Base-by-base conservation (phyloP, 2,329 filamentous ascomycete genomes). In the Coleophoma crateriformis region DNA sequence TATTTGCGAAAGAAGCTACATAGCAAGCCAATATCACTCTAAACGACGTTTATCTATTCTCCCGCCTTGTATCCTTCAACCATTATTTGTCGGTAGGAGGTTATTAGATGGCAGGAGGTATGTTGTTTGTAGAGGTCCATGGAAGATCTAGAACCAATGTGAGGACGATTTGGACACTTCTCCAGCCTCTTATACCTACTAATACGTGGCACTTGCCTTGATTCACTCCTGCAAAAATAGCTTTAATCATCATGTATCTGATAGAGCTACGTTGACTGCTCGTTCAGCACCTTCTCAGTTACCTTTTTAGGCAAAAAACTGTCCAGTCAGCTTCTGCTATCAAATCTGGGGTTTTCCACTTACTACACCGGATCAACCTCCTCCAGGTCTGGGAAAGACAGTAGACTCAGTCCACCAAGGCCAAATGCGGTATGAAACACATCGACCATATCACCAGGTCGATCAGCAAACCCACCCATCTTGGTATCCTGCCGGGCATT, bases 381-480 rank as follows among this genome's bases (percentile, higher is more conserved):
- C 60, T 86, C 78, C 40, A 96, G 70, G 1, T 84, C 89, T 7
- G 87, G 82, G 62, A 87, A 88, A 11, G 83, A 83, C 27, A 97
- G 71, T 49, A 99, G 76, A 65, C 90, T 95, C 58, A 99, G 71
- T 2, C 94, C 94, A 17, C 91, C 88, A 55, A 96, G 71, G 20
- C 89, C 90, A 67, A 99, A 99, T 47, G 84, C 74, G 0, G 94
- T 97, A 65, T 99, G 94, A 74, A 95, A 99, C 33, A 99, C 91
- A 72, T 99, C 94, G 19, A 96, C 92, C 85, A 92, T 90, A 63
- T 99, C 85, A 22, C 88, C 91, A 10, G 94, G 92, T 53, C 91
- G 76, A 71, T 99, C 94, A 5, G 92, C 85, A 57, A 99, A 81
- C 11, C 94, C 94, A 22, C 94, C 94, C 32, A 78, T 71, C 50